These are phyloP conservation scores for Oryza nivara DNA, from an alignment of 176 grass and related monocot species.

Conservation along the genomic window DNA sequence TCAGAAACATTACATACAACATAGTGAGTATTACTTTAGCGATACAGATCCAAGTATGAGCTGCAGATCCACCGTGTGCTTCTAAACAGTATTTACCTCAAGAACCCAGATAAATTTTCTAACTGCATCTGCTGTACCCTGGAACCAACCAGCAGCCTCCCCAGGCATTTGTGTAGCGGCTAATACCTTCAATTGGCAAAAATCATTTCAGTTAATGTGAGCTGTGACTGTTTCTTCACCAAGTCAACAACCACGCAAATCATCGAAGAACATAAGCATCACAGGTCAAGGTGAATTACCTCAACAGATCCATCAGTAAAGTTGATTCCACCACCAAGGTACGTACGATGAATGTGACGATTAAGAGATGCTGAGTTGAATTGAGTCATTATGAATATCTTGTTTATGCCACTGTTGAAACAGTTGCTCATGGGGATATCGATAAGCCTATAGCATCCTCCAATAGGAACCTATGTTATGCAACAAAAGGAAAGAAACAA, in stretches of 20 bases:
- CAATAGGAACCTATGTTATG: constrained; percentile 64
- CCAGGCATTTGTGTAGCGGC: constrained; percentile 78
- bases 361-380: constrained; percentile 78
- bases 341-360: constrained; percentile 68
- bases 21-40: background rate
- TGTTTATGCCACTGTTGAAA: constrained; percentile 79
- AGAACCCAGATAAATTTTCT: constrained; percentile 82
- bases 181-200: constrained; percentile 58
- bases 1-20: background rate
- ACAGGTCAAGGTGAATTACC: constrained; percentile 39
- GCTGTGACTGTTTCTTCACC: background rate
- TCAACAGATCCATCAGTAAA: constrained; percentile 80
- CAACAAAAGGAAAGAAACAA: constrained; percentile 37
- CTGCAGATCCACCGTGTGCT: constrained; percentile 2
- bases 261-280: background rate
- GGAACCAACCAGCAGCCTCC: constrained; percentile 73
- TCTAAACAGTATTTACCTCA: constrained; percentile 53
- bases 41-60: constrained; percentile 12
- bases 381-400: constrained; percentile 83
- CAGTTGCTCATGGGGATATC: constrained; percentile 86
- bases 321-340: constrained; percentile 65
- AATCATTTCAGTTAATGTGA: background rate
- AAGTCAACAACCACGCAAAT: background rate
- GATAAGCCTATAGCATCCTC: constrained; percentile 78
- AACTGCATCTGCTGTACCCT: constrained; percentile 62